Base-by-base conservation (phyloP, 495 filamentous ascomycete species). In the Amorphotheca resinae region DNA sequence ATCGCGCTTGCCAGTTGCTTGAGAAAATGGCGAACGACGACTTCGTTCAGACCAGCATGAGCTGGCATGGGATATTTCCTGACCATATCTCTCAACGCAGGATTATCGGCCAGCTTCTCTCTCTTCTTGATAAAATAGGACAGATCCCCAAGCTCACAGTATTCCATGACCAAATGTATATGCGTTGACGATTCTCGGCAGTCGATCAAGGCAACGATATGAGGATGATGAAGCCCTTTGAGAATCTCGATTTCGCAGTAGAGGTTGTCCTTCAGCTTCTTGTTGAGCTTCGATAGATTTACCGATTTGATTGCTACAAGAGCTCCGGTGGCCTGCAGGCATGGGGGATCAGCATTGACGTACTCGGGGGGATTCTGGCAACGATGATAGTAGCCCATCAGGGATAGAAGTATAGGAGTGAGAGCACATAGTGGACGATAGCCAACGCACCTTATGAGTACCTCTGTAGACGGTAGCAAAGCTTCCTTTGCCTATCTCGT, bases 141-240 rank as follows among this genome's bases (percentile, higher is more conserved):
- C 41, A 98, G 61, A 55, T 98, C 91, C 21, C 91, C 87, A 23
- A 98, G 68, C 54, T 93, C 84, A 63, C 91, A 98, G 63, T 88
- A 96, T 59, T 98, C 93, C 93, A 96, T 98, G 36, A 96, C 81
- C 15, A 98, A 72, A 63, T 98, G 87, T 60, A 96, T 95, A 45
- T 94, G 85, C 15, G 79, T 77, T 4, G 72, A 63, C 3, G 84
- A 79, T 58, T 96, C 89, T 59, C 84, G 72, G 65, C 87, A 95
- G 58, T 93, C 85, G 64, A 91, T 87, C 38, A 98, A 76, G 40
- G 87, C 84, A 51, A 96, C 93, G 52, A 98, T 95, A 57, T 98
- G 91, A 20, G 91, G 91, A 62, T 96, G 93, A 36, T 89, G 82
- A 14, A 96, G 70, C 52, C 75, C 80, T 61, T 87, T 87, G 50